These are phyloP conservation scores for Debaryomyces udenii DNA, from an alignment of 1,139 yeast genomes.

Conservation along the genomic window DNA sequence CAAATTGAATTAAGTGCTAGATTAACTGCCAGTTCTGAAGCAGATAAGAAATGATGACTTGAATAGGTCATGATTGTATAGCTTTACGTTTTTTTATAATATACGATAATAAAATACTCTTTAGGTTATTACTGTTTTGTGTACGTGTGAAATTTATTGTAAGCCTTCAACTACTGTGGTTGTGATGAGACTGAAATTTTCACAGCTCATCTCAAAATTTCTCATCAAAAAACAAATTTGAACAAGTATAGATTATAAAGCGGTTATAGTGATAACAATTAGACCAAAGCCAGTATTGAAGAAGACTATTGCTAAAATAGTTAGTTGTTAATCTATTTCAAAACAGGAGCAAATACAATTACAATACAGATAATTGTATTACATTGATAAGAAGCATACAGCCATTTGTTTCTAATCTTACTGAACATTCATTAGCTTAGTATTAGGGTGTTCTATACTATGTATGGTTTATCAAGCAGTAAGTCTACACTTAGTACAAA, in stretches of 20 bases:
- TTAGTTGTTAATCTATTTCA: not conserved
- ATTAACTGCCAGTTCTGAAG: slow-evolving; percentile 53
- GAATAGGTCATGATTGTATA: slow-evolving; percentile 1
- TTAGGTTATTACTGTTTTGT: not conserved
- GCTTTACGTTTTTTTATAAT: slow-evolving; percentile 5
- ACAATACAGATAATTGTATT: slow-evolving; percentile 1
- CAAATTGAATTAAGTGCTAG: slow-evolving; percentile 82
- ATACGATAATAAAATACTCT: slow-evolving; percentile 1
- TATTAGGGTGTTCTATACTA: slow-evolving; percentile 8
- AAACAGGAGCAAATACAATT: not conserved
- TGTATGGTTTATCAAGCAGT: slow-evolving; percentile 5
- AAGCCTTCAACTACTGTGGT: slow-evolving; percentile 5
- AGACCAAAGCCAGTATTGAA: not conserved
- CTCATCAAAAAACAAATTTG: slow-evolving; percentile 1
- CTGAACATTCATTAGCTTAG: slow-evolving; percentile 2
- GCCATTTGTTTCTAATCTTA: slow-evolving; percentile 4
- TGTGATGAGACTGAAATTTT: slow-evolving; percentile 6
- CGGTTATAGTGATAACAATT: not conserved
- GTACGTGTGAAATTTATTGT: not conserved
- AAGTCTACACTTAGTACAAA: slow-evolving; percentile 5
- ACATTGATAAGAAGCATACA: slow-evolving; percentile 3
- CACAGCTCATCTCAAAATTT: slow-evolving; percentile 10
- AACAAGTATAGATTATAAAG: not conserved
- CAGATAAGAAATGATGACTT: slow-evolving; percentile 25
- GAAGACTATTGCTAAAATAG: too few species aligned